A percentile compares a stretch with the other conserved stretches of the same genome.
Evolutionary conservation across 1,284 basidiomycete species (phyloP).

Genomic region (Volvariella volvacea): DNA sequence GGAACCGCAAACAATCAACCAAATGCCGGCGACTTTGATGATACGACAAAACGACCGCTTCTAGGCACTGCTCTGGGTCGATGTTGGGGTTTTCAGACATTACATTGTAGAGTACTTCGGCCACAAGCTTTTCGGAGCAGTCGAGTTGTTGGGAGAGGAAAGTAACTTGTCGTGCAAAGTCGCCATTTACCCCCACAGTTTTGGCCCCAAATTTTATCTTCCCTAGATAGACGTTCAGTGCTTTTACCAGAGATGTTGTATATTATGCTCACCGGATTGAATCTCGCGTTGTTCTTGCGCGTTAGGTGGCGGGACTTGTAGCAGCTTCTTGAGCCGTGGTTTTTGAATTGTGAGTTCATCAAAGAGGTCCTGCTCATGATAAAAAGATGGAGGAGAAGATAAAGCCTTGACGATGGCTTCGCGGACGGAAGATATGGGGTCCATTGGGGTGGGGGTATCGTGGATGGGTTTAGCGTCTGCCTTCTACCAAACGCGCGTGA

Average conservation of each 20-base stretch:
- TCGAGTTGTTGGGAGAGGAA: conserved; percentile 73
- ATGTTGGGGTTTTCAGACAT: conserved; percentile 61
- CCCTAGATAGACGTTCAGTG: conserved; percentile 31
- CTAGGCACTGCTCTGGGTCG: conserved; percentile 46
- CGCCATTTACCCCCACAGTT: conserved; percentile 58
- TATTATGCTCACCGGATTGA: conserved; percentile 51
- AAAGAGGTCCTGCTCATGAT: conserved; percentile 68
- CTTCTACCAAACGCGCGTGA: conserved; percentile 4
- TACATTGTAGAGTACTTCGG: conserved; percentile 60
- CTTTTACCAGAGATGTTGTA: neutral
- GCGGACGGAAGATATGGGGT: conserved; percentile 30
- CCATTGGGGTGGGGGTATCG: conserved; percentile 19
- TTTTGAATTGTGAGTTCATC: conserved; percentile 65
- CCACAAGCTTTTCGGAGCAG: conserved; percentile 71
- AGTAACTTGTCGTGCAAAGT: conserved; percentile 68
- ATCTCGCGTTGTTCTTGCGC: conserved; percentile 63
- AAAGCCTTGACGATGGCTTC: conserved; percentile 26
- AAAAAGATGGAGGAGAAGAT: conserved; percentile 28
- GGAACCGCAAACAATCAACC: conserved; percentile 51
- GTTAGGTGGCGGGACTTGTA: conserved; percentile 57
- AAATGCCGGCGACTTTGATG: conserved; percentile 63
- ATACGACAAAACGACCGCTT: conserved; percentile 58
- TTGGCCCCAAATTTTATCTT: conserved; percentile 54
- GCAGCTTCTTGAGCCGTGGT: conserved; percentile 50
- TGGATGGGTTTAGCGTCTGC: neutral